Base-by-base conservation (phyloP, 2,329 filamentous ascomycete species). In the Exophiala bonariae region DNA sequence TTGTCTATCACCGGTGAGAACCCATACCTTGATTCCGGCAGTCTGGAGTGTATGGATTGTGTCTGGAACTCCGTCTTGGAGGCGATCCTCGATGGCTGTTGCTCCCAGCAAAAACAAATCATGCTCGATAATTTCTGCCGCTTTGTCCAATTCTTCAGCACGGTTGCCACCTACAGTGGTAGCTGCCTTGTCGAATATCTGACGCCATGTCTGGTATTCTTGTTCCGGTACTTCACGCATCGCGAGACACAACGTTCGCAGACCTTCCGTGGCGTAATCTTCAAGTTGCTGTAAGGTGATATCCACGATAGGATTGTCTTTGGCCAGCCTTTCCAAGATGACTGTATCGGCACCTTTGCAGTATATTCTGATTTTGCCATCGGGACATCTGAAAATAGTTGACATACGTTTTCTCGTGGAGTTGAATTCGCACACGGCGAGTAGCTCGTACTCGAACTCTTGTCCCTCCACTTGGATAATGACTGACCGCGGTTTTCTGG, bases 341-440 rank as follows among this genome's bases (percentile, higher is more conserved):
- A 99, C 93, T 2, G 93, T 99, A 66, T 99, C 93, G 36, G 93
- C 93, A 60, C 93, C 93, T 72, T 99, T 99, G 72, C 86, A 92
- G 69, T 96, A 99, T 60, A 89, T 84, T 41, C 93, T 80, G 50
- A 99, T 86, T 72, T 93, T 96, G 54, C 93, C 93, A 71, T 97
- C 92, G 0, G 93, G 93, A 63, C 92, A 96, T 43, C 95, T 84
- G 73, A 95, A 96, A 58, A 99, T 95, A 17, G 92, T 88, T 6
- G 93, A 97, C 93, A 99, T 99, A 57, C 93, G 80, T 74, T 99
- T 99, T 61, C 93, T 80, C 7, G 90, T 93, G 1, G 93, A 97
- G 71, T 99, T 99, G 77, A 99, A 99, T 68, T 99, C 93, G 66
- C 92, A 96, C n/a, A 99, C 91, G 2, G 92, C 92, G 49, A 99